Base-by-base conservation (phyloP, 805 yeast genomes). In the Alloascoidea hylecoeti region DNA sequence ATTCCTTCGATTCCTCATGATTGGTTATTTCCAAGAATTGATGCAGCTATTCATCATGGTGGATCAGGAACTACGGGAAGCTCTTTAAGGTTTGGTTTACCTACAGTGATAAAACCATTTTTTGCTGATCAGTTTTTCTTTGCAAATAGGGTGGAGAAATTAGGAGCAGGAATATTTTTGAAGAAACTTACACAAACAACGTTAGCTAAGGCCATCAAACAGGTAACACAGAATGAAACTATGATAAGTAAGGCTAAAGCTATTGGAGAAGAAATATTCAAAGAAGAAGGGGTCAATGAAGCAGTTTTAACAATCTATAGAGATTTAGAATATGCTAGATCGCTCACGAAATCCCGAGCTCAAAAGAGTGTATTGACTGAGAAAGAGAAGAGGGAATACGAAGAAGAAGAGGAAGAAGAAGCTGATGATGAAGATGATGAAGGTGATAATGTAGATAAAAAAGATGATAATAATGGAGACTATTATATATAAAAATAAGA, bases 1-100 rank as follows among this genome's bases (percentile, higher is more conserved):
- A 61, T 83, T 4, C 92, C 92, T 2, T 52, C 77, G 5, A 64
- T 83, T 12, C 95, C 96, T 0, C 97, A 89, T 53, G 95, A 86
- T 52, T 89, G 97, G 97, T 60, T 89, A 28, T 89, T 89, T 57
- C 80, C 89, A 0, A 75, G 72, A 43, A 63, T 89, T 34, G 95
- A 89, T 57, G 96, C 89, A 0, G 95, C 95, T 0, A 96, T 89
- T 3, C 97, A 89, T 53, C 97, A 89, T 53, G 97, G 97, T 32
- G 97, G 97, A 0, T 79, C 95, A 0, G 97, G 97, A 1, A 84
- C 96, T 0, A 89, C 96, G 0, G 97, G 97, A 4, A 95, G 96
- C 0, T 70, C 94, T 2, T 55, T 89, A 39, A 64, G 88, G 43
- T 79, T 82, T 12, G 97, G 97, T 0, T 55, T 81, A 19, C 96